phyloP scores from a whole-genome alignment of 2,329 filamentous ascomycete genomes.

The Microcyclosporella mali region DNA sequence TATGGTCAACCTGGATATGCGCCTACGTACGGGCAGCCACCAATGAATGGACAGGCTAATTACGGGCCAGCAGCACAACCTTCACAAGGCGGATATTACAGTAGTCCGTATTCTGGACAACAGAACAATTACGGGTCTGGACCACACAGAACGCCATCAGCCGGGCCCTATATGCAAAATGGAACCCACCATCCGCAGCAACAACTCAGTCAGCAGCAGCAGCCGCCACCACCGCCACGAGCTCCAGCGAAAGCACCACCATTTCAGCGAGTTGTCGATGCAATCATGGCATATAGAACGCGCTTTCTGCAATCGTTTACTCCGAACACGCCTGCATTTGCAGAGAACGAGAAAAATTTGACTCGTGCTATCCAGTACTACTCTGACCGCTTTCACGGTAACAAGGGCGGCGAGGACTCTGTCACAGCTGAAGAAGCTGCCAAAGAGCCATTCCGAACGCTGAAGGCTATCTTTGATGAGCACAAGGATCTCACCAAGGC shows the following conservation, averaged over 20 bases:
- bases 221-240: neutral
- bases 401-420: neutral
- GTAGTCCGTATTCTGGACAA: constrained; percentile 10
- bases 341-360: neutral
- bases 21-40: constrained; percentile 10
- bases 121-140: neutral
- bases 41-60: constrained; percentile 6
- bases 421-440: constrained; percentile 2
- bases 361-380: constrained; percentile 1
- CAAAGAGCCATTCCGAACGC: constrained; percentile 1
- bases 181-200: neutral
- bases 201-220: neutral
- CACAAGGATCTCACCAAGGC: no score
- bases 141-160: neutral
- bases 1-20: constrained; percentile 14
- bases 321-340: neutral
- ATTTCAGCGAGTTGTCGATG: constrained; percentile 1
- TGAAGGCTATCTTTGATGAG: constrained; percentile 7
- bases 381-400: constrained; percentile 1
- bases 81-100: constrained; percentile 10
- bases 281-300: constrained; percentile 1
- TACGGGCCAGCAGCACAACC: constrained; percentile 9
- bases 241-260: neutral
- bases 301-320: neutral
- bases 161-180: neutral